Conservation (phyloP, 2,329 filamentous ascomycete genomes). For the Claviceps sorghi region DNA sequence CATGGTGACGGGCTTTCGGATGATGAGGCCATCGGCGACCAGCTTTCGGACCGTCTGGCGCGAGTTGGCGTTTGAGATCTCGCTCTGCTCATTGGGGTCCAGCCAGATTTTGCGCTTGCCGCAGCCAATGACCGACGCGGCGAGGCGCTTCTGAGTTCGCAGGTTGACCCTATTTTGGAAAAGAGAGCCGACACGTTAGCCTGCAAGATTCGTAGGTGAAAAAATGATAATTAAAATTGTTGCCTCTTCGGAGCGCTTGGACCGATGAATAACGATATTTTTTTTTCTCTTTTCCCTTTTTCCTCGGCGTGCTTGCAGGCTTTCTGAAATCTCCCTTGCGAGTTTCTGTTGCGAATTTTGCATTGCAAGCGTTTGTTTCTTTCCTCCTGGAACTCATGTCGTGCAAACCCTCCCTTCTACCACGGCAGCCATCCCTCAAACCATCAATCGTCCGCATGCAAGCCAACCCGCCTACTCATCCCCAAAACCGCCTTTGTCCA, state of each 20-base stretch:
- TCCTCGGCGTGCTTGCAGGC: slow-evolving; percentile 1
- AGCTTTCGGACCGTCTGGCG: slow-evolving; percentile 99
- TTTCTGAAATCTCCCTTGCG: background rate
- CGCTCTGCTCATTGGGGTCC: slow-evolving; percentile 96
- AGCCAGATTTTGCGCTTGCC: slow-evolving; percentile 99
- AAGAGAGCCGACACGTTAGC: slow-evolving; percentile 13
- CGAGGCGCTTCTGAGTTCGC: slow-evolving; percentile 99
- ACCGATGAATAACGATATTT: background rate
- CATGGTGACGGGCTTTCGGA: slow-evolving; percentile 99
- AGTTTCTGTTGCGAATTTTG: background rate
- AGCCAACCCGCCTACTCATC: slow-evolving; percentile 1
- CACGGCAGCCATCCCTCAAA: background rate
- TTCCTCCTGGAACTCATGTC: background rate
- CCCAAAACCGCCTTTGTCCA: background rate
- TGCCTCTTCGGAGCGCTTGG: background rate
- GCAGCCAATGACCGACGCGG: slow-evolving; percentile 95
- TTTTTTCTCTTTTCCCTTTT: background rate
- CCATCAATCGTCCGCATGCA: slow-evolving; percentile 2
- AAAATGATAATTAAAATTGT: no score
- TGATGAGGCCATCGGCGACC: slow-evolving; percentile 98
- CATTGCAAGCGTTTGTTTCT: background rate
- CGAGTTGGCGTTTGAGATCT: slow-evolving; percentile 99
- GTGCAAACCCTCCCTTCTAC: background rate
- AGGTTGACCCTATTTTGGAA: slow-evolving; percentile 79
- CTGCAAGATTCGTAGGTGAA: background rate